These are phyloP conservation scores for Alternaria angustiovoidea DNA, from an alignment of 2,329 filamentous ascomycete genomes.

Conservation along the genomic window DNA sequence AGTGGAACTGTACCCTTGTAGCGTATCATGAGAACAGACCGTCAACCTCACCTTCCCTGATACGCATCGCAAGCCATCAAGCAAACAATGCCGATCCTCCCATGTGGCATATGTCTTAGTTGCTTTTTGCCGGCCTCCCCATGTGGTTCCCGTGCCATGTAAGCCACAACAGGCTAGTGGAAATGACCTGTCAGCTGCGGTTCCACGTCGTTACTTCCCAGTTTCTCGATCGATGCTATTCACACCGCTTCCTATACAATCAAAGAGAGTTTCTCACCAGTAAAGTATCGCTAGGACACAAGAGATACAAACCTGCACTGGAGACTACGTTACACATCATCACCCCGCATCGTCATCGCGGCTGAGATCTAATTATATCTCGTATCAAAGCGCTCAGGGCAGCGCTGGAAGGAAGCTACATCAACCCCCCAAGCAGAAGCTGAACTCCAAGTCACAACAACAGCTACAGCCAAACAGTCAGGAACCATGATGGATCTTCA, in stretches of 20 bases:
- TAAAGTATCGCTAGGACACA: not conserved
- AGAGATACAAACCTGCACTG: not conserved
- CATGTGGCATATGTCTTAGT: slow-evolving; percentile 4
- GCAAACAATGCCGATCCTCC: slow-evolving; percentile 15
- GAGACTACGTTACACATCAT: slow-evolving; percentile 7
- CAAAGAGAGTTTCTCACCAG: not conserved
- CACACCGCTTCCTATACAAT: slow-evolving; percentile 7
- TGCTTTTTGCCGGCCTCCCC: slow-evolving; percentile 19
- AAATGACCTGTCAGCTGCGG: slow-evolving; percentile 16
- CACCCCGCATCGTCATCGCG: slow-evolving; percentile 7
- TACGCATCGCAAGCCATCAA: slow-evolving; percentile 8
- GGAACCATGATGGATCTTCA: slow-evolving; percentile 19
- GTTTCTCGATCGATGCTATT: not conserved
- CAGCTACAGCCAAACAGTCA: not conserved
- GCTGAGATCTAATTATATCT: slow-evolving; percentile 10
- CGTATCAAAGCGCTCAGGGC: not conserved
- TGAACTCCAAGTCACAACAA: not conserved
- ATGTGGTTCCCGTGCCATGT: slow-evolving; percentile 7
- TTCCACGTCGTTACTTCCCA: slow-evolving; percentile 7
- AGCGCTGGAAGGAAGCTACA: not conserved
- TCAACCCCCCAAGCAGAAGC: not conserved
- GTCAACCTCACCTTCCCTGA: slow-evolving; percentile 13
- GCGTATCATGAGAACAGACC: slow-evolving; percentile 10
- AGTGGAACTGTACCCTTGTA: slow-evolving; percentile 11
- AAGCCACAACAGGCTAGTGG: slow-evolving; percentile 12